phyloP scores from a whole-genome alignment of 441 rosid species.

The Populus trichocarpa region DNA sequence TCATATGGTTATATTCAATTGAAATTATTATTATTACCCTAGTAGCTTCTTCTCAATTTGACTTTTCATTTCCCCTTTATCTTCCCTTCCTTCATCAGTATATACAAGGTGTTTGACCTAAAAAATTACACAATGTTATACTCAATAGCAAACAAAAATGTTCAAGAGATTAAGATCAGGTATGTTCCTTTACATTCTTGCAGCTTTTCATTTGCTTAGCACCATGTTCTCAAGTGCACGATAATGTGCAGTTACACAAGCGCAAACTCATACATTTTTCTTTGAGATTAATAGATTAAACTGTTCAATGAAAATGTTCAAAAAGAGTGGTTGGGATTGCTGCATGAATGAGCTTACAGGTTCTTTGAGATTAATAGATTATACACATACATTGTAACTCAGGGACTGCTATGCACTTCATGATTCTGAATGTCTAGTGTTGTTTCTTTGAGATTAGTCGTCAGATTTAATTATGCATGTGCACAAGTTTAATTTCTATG shows the following conservation, averaged over 20 bases:
- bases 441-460: neutral
- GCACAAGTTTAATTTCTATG: neutral
- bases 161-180: constrained; percentile 61
- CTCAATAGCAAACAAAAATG: constrained; percentile 48
- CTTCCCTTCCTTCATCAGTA: constrained; percentile 22
- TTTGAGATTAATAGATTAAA: no score
- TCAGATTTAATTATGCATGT: neutral
- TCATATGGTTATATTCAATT: neutral
- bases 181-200: constrained; percentile 9
- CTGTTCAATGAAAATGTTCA: no score
- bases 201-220: neutral
- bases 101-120: constrained; percentile 64
- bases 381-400: neutral
- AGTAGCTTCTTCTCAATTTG: constrained; percentile 3
- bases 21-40: neutral
- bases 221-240: neutral
- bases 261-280: neutral
- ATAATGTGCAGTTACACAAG: neutral
- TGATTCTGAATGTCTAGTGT: neutral
- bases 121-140: constrained; percentile 55
- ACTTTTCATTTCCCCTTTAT: neutral
- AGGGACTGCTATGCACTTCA: neutral
- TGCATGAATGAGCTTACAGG: neutral
- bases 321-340: neutral
- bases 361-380: neutral